A percentile compares a stretch with the other conserved stretches of the same genome.
phyloP scores from a whole-genome alignment of 2,329 filamentous ascomycete species.

The Verticillium alfalfae region DNA sequence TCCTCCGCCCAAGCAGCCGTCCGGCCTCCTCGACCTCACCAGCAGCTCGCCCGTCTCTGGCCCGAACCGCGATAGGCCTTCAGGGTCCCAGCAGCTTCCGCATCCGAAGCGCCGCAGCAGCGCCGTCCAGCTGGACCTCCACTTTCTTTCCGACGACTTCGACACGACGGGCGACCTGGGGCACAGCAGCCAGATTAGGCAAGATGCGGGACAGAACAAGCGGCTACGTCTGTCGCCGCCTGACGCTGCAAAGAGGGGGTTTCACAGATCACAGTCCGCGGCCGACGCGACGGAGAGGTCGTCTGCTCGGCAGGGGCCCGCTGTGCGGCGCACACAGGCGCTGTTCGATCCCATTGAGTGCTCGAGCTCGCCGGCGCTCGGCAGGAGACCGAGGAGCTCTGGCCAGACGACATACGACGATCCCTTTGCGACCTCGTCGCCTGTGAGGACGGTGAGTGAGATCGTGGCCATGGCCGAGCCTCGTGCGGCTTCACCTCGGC shows the following conservation, averaged over 20 bases:
- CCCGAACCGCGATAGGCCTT: background rate
- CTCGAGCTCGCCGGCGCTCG: slow-evolving; percentile 24
- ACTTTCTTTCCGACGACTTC: slow-evolving; percentile 34
- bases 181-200: background rate
- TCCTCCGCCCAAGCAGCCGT: background rate
- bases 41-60: background rate
- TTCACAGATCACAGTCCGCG: background rate
- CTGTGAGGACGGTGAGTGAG: background rate
- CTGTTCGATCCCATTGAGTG: slow-evolving; percentile 24
- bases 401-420: background rate
- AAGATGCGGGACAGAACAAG: slow-evolving; percentile 19
- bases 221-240: slow-evolving; percentile 16
- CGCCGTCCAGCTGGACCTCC: slow-evolving; percentile 13
- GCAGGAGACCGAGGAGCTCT: background rate
- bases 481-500: background rate
- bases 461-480: background rate
- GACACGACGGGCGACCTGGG: slow-evolving; percentile 31
- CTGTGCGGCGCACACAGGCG: background rate
- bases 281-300: background rate
- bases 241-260: background rate
- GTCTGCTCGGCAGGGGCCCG: background rate
- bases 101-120: background rate
- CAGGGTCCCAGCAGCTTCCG: background rate
- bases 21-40: background rate
- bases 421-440: background rate